These are phyloP conservation scores for Borovskyia barvae DNA, from an alignment of 208 protist species.

Conservation along the genomic window DNA sequence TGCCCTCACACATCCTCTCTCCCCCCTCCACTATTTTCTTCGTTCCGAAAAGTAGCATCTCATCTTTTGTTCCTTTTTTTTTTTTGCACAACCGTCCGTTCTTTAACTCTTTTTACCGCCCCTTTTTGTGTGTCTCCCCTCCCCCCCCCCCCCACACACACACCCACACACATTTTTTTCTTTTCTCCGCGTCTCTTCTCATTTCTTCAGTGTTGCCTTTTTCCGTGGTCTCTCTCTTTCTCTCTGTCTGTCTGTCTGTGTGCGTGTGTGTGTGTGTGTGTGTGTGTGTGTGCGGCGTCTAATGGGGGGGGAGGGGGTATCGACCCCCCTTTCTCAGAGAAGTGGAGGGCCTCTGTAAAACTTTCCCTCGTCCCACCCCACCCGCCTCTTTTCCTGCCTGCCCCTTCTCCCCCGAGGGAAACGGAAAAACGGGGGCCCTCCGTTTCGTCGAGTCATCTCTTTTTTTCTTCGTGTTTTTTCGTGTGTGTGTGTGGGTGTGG, in stretches of 20 bases:
- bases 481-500: neutral
- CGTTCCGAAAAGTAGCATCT: too few relatives aligned
- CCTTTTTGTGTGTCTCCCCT: too few relatives aligned
- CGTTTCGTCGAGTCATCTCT: neutral
- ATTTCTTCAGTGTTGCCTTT: neutral
- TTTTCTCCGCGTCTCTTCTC: neutral
- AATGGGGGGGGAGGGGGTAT: neutral
- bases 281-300: neutral
- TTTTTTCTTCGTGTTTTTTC: constrained; percentile 2
- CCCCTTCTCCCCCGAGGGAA: too few relatives aligned
- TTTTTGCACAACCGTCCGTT: neutral
- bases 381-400: too few relatives aligned
- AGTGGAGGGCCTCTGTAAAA: too few relatives aligned
- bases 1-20: too few relatives aligned
- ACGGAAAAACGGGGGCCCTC: neutral
- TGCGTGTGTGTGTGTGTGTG: constrained; percentile 1
- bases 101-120: neutral
- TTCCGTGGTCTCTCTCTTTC: neutral
- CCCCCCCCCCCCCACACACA: neutral
- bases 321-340: too few relatives aligned
- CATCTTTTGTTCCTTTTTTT: neutral
- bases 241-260: neutral
- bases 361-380: too few relatives aligned
- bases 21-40: too few relatives aligned
- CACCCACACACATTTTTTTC: neutral